phyloP scores from a whole-genome alignment of 305 asterid species.

The Nicotiana rustica region DNA sequence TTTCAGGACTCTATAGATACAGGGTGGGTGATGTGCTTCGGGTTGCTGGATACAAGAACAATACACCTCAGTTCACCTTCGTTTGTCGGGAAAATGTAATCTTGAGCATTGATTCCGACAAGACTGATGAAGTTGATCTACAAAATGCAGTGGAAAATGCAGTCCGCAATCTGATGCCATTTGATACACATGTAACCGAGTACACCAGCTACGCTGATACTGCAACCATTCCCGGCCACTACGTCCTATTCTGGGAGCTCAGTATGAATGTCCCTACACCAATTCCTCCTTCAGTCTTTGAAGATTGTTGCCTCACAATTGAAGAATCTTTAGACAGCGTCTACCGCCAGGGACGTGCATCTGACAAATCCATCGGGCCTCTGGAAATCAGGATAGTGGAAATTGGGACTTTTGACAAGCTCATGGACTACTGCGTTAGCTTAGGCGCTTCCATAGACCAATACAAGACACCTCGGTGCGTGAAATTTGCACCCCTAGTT shows the following conservation, averaged over 20 bases:
- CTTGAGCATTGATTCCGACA: constrained; percentile 40
- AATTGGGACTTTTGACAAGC: constrained; percentile 42
- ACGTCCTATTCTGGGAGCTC: constrained; percentile 38
- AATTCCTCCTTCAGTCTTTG: constrained; percentile 44
- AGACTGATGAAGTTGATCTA: constrained; percentile 43
- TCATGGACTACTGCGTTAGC: constrained; percentile 38
- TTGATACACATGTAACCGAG: constrained; percentile 31
- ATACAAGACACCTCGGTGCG: constrained; percentile 48
- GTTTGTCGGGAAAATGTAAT: constrained; percentile 39
- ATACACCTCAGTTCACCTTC: constrained; percentile 40
- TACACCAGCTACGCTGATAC: constrained; percentile 44
- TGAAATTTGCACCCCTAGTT: constrained; percentile 45
- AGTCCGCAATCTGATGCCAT: constrained; percentile 12
- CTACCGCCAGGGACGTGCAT: constrained; percentile 58
- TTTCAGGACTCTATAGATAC: constrained; percentile 41
- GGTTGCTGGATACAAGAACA: constrained; percentile 41
- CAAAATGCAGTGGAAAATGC: constrained; percentile 41
- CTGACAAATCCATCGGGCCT: constrained; percentile 38
- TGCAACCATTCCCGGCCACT: constrained; percentile 37
- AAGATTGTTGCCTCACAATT: constrained; percentile 52
- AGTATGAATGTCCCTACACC: background rate
- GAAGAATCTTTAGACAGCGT: constrained; percentile 60
- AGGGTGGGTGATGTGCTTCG: constrained; percentile 44
- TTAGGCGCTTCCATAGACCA: constrained; percentile 47
- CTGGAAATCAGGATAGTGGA: constrained; percentile 42